Base-by-base conservation (phyloP, 176 grass and related monocot genomes). In the Triticum timopheevii region DNA sequence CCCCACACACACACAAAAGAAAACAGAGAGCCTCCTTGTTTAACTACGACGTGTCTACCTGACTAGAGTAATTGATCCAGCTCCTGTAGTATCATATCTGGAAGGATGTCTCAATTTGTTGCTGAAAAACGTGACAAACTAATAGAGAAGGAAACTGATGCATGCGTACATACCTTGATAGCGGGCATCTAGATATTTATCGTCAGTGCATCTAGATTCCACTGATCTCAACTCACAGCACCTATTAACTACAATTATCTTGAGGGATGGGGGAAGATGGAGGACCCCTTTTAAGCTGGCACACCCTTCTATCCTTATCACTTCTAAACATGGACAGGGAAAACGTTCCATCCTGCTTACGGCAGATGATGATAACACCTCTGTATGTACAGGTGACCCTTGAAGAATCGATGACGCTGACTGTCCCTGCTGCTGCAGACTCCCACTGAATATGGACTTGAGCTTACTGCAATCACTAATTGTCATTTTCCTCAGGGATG, bases 321-420 rank as follows among this genome's bases (percentile, higher is more conserved):
- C 2, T 42, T 42, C 36, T 42, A 72, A 13, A 42, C 22, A 72
- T 23, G 36, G 68, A 12, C 13, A 12, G 35, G 10, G 35, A 10
- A 1, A 40, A 27, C 27, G 39, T 39, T 73, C 39, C 6, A n/a
- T 6, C 39, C 71, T 74, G 70, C 12, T 6, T 8, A 13, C 0
- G 70, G 39, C 38, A 96, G 92, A n/a, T 73, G 70, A 47, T 73
- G 12, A 45, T 73, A n/a, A 45, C 39, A 45, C 70, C 5, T 25
- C 39, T 25, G n/a, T 27, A 42, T 44, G 40, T 44, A 44, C n/a
- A 74, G 71, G 40, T 47, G 40, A 16, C 70, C 70, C 70, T 47
- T 74, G n/a, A 47, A 25, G 39, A 45, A 4, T 4, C 0, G 0
- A 9, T 16, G 40, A 8, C 27, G 40, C 23, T 17, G 71, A 47